Evolutionary conservation across 1,139 yeast genomes (phyloP).

Genomic region (Magnusiomyces magnusii): DNA sequence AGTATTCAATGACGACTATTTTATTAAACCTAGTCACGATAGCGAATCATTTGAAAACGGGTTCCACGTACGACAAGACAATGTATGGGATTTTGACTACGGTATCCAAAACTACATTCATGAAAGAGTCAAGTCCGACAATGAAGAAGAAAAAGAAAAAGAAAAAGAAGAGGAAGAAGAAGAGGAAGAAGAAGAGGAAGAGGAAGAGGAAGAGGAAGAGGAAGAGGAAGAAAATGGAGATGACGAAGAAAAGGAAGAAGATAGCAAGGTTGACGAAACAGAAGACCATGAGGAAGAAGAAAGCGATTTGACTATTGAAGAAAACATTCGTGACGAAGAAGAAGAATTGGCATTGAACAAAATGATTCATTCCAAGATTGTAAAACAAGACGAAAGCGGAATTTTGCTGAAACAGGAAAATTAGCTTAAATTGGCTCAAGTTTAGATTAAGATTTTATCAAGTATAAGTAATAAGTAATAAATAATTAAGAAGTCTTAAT

Average conservation of each 20-base stretch:
- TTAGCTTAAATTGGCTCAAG: no score
- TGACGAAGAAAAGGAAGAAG: background rate
- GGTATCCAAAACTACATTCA: background rate
- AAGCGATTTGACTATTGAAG: no score
- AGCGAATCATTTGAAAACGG: background rate
- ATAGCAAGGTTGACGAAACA: background rate
- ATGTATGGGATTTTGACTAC: background rate
- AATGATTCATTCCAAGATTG: background rate
- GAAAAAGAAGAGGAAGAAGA: no score
- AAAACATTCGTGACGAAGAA: background rate
- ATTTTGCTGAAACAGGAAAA: background rate
- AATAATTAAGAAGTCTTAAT: no score
- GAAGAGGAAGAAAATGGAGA: slow-evolving; percentile 3
- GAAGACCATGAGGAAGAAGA: no score
- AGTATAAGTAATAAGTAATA: no score
- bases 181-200: no score
- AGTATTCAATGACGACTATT: slow-evolving; percentile 14
- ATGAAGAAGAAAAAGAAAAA: background rate
- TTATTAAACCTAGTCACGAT: slow-evolving; percentile 2
- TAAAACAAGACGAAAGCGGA: background rate
- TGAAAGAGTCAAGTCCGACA: background rate
- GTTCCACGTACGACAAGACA: background rate
- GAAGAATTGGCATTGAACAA: background rate
- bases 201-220: slow-evolving; percentile 8
- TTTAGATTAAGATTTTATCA: no score